phyloP scores from a whole-genome alignment of 257 asterid species.

The Cinchona pubescens region DNA sequence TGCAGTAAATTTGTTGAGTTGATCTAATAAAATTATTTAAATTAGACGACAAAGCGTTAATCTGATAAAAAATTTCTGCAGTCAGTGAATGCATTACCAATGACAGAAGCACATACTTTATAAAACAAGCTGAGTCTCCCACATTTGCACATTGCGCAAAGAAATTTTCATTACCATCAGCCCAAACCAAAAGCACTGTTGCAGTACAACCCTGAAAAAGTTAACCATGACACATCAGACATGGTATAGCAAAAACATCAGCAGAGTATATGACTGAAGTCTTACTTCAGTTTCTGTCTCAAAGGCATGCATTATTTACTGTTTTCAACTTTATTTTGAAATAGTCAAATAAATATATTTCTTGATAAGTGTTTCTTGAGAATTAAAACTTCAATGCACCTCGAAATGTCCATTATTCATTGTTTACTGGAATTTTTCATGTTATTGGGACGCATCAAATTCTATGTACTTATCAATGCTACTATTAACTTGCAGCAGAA shows the following conservation, averaged over 20 bases:
- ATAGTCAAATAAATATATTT: background rate
- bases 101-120: conserved; percentile 56
- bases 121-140: conserved; percentile 94
- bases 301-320: background rate
- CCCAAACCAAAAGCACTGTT: conserved; percentile 90
- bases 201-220: conserved; percentile 96
- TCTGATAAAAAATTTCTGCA: background rate
- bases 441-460: background rate
- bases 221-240: conserved; percentile 19
- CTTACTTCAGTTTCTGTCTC: conserved; percentile 4
- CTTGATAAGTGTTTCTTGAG: background rate
- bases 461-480: background rate
- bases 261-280: background rate
- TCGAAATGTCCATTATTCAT: background rate
- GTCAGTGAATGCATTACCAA: conserved; percentile 6
- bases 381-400: background rate
- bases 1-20: background rate
- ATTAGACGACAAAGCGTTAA: background rate
- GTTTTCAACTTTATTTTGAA: background rate
- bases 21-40: background rate
- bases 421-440: background rate
- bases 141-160: conserved; percentile 92
- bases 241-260: conserved; percentile 12
- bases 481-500: background rate
- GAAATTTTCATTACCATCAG: conserved; percentile 56